Conservation (phyloP, 345 rosid species). For the Hibiscus tridactylites region DNA sequence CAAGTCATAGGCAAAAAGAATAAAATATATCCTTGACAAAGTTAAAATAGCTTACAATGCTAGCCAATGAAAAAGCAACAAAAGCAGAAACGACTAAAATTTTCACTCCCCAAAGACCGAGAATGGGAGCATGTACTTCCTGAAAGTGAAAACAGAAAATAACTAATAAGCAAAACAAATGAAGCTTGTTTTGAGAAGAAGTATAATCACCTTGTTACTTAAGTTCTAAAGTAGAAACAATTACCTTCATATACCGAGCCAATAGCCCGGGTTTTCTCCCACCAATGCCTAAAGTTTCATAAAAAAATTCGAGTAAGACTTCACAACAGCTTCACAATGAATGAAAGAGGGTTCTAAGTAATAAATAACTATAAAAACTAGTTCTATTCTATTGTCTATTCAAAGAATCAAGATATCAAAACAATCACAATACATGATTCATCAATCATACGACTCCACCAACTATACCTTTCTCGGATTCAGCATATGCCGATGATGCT, state of each 20-base stretch:
- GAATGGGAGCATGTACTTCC: slow-evolving; percentile 86
- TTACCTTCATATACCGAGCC: slow-evolving; percentile 91
- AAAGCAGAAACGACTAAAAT: slow-evolving; percentile 61
- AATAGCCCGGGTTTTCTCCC: slow-evolving; percentile 62
- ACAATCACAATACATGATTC: background rate
- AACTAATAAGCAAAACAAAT: background rate
- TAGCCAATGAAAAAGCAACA: slow-evolving; percentile 65
- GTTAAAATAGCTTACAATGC: slow-evolving; percentile 59
- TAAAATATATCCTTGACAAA: background rate
- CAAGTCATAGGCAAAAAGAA: background rate
- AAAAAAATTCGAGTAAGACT: slow-evolving; percentile 20
- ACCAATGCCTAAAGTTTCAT: slow-evolving; percentile 47
- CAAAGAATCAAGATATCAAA: background rate
- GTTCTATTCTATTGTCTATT: background rate
- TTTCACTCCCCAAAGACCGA: slow-evolving; percentile 72
- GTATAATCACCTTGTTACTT: background rate
- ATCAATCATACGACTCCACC: slow-evolving; percentile 7
- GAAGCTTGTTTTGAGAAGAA: background rate
- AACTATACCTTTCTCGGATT: slow-evolving; percentile 56
- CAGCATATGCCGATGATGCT: slow-evolving; percentile 38
- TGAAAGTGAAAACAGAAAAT: slow-evolving; percentile 22
- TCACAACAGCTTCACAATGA: slow-evolving; percentile 8
- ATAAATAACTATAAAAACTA: background rate
- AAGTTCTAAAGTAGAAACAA: slow-evolving; percentile 6
- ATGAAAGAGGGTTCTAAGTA: background rate